Conservation (phyloP, 164 flowering plant genomes). For the Chimonanthus praecox region DNA sequence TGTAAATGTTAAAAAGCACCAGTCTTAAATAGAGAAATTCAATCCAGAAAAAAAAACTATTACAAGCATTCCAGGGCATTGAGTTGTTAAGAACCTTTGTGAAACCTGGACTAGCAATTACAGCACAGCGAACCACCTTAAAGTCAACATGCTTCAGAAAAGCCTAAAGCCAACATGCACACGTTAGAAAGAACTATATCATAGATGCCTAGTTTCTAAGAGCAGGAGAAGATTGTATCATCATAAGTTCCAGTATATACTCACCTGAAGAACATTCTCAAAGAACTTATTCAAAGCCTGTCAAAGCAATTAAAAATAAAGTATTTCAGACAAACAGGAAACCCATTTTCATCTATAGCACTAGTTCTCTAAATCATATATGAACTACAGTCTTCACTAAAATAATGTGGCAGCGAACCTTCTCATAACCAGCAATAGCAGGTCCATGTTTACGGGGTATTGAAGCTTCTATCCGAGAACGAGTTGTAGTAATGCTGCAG, state of each 20-base stretch:
- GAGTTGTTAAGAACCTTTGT: conserved; percentile 54
- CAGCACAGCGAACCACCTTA: conserved; percentile 89
- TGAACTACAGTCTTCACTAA: neutral
- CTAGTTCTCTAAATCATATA: too few species aligned
- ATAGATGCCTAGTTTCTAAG: too few species aligned
- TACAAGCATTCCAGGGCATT: neutral
- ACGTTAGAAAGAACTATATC: conserved; percentile 2
- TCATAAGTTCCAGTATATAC: conserved; percentile 1
- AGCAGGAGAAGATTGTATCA: neutral
- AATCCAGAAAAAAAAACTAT: neutral
- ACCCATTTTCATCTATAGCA: neutral
- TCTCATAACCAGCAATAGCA: conserved; percentile 95
- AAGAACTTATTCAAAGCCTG: conserved; percentile 92
- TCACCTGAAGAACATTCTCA: conserved; percentile 80
- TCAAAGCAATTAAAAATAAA: conserved; percentile 3
- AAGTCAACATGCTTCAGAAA: conserved; percentile 85
- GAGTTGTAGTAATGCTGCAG: conserved; percentile 75
- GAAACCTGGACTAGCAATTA: conserved; percentile 97
- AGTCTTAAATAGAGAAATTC: neutral
- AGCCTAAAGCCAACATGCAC: conserved; percentile 38
- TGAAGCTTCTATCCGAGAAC: conserved; percentile 82
- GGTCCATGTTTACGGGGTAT: conserved; percentile 99
- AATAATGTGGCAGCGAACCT: conserved; percentile 30
- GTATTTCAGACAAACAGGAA: neutral
- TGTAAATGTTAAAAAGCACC: too few species aligned